phyloP scores from a whole-genome alignment of 2,329 filamentous ascomycete genomes.

The Colletotrichum aenigma region DNA sequence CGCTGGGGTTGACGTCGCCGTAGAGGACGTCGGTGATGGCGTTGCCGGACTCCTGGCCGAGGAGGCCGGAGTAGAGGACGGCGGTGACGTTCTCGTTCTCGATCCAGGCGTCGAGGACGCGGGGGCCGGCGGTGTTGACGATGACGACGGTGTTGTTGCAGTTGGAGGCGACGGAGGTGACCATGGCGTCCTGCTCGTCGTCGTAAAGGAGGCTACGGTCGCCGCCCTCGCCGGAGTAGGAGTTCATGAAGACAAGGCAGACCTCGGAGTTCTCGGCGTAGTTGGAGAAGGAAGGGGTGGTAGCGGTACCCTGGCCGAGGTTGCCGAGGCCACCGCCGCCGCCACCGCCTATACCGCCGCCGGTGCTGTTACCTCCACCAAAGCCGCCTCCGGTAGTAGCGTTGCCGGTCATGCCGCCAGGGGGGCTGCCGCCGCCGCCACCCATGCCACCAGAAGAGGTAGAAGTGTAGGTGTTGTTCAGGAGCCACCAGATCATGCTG shows the following conservation, averaged over 20 bases:
- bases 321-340: background rate
- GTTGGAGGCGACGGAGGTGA: conserved; percentile 61
- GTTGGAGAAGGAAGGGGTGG: background rate
- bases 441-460: conserved; percentile 1
- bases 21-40: conserved; percentile 62
- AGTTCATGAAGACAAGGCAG: conserved; percentile 16
- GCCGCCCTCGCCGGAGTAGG: conserved; percentile 69
- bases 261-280: conserved; percentile 10
- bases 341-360: background rate
- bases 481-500: conserved; percentile 39
- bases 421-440: background rate
- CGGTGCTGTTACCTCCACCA: background rate
- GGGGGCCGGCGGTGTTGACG: conserved; percentile 66
- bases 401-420: background rate
- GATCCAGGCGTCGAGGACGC: conserved; percentile 64
- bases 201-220: conserved; percentile 71
- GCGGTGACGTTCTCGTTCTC: conserved; percentile 69
- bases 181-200: conserved; percentile 52
- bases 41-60: conserved; percentile 68
- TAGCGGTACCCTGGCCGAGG: background rate
- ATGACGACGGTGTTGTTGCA: conserved; percentile 69
- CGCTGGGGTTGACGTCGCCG: conserved; percentile 56
- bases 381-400: background rate
- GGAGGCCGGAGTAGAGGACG: conserved; percentile 66
- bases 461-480: conserved; percentile 15